Evolutionary conservation across 2,329 filamentous ascomycete genomes (phyloP).

Genomic region (Diaporthe sp.): DNA sequence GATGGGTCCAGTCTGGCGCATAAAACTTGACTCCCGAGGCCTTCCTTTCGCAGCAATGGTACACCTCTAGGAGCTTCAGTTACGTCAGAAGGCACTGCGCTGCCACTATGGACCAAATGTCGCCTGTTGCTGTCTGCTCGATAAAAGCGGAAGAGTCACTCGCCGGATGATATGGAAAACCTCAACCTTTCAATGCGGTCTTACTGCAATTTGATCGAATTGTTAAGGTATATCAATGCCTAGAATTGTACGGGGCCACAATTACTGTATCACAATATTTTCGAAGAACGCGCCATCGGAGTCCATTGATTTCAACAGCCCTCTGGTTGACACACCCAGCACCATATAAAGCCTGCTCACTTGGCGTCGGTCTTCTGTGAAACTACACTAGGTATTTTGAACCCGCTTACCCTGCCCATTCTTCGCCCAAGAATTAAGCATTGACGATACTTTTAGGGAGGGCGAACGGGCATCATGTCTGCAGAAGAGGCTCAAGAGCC

Average conservation of each 20-base stretch:
- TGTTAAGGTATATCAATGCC: neutral
- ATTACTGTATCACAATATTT: neutral
- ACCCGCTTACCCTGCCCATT: neutral
- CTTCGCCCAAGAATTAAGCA: neutral
- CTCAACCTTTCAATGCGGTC: neutral
- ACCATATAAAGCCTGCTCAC: neutral
- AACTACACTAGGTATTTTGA: neutral
- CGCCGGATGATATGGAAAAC: too few species aligned
- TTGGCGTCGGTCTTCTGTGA: neutral
- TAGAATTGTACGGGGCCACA: neutral
- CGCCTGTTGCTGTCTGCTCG: neutral
- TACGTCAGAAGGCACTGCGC: constrained; percentile 18
- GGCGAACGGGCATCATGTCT: neutral
- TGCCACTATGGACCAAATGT: neutral
- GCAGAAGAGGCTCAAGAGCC: neutral
- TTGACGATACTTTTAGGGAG: neutral
- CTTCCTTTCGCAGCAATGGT: neutral
- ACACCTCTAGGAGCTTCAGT: neutral
- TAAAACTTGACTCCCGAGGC: constrained; percentile 4
- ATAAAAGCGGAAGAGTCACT: neutral
- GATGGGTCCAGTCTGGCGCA: constrained; percentile 4
- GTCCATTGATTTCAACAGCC: too few species aligned
- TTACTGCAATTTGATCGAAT: neutral
- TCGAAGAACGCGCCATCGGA: too few species aligned
- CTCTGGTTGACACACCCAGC: neutral